Percentiles rank a stretch among this genome's conserved stretches.
These are phyloP conservation scores for Fusarium armeniacum DNA, from an alignment of 2,329 filamentous ascomycete genomes.

Conservation along the genomic window DNA sequence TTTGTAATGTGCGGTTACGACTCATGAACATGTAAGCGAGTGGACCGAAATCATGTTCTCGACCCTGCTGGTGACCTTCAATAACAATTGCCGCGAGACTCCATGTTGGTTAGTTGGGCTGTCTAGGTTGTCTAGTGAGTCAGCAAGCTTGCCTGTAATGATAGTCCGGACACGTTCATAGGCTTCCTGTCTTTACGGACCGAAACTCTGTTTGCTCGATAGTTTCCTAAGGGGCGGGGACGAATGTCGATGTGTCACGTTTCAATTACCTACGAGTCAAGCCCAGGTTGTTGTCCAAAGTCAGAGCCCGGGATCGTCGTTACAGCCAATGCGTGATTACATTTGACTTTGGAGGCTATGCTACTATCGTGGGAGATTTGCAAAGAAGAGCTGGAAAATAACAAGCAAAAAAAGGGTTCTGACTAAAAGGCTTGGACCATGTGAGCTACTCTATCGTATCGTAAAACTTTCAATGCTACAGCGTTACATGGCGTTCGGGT, in stretches of 20 bases:
- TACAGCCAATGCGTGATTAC: not conserved
- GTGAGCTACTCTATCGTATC: slow-evolving; percentile 18
- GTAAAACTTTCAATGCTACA: slow-evolving; percentile 4
- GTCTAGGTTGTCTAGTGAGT: not conserved
- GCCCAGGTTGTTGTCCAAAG: slow-evolving; percentile 1
- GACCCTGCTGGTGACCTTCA: slow-evolving; percentile 18
- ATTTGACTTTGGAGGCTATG: slow-evolving; percentile 22
- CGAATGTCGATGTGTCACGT: slow-evolving; percentile 25
- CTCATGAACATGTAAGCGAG: slow-evolving; percentile 34
- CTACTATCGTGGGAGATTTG: slow-evolving; percentile 19
- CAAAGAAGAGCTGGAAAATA: slow-evolving; percentile 11
- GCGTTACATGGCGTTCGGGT: slow-evolving; percentile 1
- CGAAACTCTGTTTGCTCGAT: slow-evolving; percentile 35
- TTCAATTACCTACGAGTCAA: slow-evolving; percentile 33
- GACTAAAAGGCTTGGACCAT: slow-evolving; percentile 15
- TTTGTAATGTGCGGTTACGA: slow-evolving; percentile 18
- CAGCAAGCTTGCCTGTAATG: slow-evolving; percentile 5
- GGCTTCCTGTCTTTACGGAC: slow-evolving; percentile 14
- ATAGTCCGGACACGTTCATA: not conserved
- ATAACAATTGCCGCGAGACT: slow-evolving; percentile 17
- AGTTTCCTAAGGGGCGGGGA: slow-evolving; percentile 14
- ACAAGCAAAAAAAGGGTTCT: not conserved
- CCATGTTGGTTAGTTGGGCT: not conserved
- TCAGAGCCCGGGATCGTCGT: slow-evolving; percentile 24
- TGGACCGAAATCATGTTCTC: slow-evolving; percentile 29